Evolutionary conservation across 148 eudicot species (phyloP).

Genomic region (Amaranthus hypochondriacus): DNA sequence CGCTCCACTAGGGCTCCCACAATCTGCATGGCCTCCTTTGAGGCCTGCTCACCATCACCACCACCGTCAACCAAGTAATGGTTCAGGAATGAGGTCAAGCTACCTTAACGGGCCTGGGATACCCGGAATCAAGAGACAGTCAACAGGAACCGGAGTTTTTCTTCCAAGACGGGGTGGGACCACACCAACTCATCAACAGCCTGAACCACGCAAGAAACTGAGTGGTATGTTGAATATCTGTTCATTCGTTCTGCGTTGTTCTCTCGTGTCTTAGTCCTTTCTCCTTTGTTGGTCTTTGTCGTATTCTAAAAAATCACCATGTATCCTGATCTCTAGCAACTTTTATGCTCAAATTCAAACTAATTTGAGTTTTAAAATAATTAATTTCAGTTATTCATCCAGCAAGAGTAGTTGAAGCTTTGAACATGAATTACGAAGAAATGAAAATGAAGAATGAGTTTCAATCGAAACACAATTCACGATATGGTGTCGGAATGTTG

Average conservation of each 20-base stretch:
- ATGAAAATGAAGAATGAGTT: conserved; percentile 15
- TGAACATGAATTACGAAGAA: conserved; percentile 33
- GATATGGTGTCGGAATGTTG: conserved; percentile 16
- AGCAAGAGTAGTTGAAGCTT: conserved; percentile 35
- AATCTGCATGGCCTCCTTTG: conserved; percentile 46
- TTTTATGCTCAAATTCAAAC: neutral
- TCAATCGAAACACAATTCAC: conserved; percentile 7
- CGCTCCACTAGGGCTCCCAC: conserved; percentile 24
- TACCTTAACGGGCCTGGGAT: conserved; percentile 25
- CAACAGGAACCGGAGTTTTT: conserved; percentile 81
- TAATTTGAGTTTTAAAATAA: no score
- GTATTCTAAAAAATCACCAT: neutral
- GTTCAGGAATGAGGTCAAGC: conserved; percentile 18
- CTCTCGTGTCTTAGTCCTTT: conserved; percentile 8
- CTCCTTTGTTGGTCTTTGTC: conserved; percentile 11
- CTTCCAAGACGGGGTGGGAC: conserved; percentile 45
- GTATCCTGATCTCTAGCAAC: neutral
- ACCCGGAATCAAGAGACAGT: conserved; percentile 35
- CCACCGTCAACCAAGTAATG: conserved; percentile 7
- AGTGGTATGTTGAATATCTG: conserved; percentile 27
- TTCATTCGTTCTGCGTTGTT: neutral
- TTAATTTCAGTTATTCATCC: conserved; percentile 30
- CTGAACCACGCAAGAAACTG: conserved; percentile 48
- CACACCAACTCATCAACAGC: neutral
- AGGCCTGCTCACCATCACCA: conserved; percentile 18